phyloP scores from a whole-genome alignment of 352 stramenopile species.

The Phytopythium sindhum region DNA sequence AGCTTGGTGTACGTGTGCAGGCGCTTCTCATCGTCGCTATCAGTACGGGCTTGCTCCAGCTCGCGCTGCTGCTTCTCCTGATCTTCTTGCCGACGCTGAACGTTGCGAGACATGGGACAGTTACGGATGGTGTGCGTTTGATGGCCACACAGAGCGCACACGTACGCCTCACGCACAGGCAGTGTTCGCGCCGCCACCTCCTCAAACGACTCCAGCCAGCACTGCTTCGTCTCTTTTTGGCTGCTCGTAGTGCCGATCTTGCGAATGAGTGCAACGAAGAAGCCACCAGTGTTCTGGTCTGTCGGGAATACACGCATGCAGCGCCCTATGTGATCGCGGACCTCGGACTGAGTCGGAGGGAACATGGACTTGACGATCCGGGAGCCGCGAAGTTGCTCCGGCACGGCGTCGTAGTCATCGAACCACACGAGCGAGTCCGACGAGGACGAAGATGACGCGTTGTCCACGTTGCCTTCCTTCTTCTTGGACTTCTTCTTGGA shows the following conservation, averaged over 20 bases:
- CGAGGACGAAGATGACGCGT: neutral
- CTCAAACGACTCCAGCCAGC: conserved; percentile 46
- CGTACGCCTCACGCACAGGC: conserved; percentile 22
- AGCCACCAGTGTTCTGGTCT: conserved; percentile 97
- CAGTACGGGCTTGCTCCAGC: neutral
- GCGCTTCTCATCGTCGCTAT: conserved; percentile 6
- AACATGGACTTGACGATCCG: conserved; percentile 82
- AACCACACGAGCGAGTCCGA: conserved; percentile 45
- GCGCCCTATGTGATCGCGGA: conserved; percentile 14
- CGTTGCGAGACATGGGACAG: conserved; percentile 33
- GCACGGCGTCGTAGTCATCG: conserved; percentile 46
- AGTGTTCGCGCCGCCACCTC: conserved; percentile 10
- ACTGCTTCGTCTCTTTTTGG: conserved; percentile 29
- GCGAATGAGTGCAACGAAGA: conserved; percentile 95
- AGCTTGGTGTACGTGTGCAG: conserved; percentile 55
- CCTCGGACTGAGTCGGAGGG: conserved; percentile 70
- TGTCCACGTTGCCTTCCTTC: conserved; percentile 4
- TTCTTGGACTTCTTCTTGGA: conserved; percentile 13
- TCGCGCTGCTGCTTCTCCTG: conserved; percentile 5
- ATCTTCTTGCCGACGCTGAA: conserved; percentile 17
- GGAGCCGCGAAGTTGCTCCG: conserved; percentile 49
- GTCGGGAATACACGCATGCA: conserved; percentile 93
- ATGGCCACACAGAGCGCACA: conserved; percentile 24
- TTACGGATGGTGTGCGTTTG: conserved; percentile 33
- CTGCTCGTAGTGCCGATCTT: conserved; percentile 39